Evolutionary conservation across 2,329 filamentous ascomycete genomes (phyloP), one percentile per base, ranked within the genome.

Genomic region (Fusarium pseudonygamai): DNA sequence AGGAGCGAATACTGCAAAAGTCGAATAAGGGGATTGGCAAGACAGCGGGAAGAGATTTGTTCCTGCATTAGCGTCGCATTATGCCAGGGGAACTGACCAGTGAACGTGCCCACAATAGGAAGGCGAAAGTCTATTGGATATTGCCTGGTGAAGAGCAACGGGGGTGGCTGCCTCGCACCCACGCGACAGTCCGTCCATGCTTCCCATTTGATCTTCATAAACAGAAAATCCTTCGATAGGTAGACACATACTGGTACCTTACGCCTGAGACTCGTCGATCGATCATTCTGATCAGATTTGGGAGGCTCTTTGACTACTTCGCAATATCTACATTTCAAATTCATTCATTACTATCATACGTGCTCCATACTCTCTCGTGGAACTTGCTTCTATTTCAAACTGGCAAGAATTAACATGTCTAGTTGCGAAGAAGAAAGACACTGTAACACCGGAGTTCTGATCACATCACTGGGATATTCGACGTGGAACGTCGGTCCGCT

Each of bases 21-120:
- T 50, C 18, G 47, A 50, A 56, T 52, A 58, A 66, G 53, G 63
- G 64, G 60, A 71, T 60, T 59, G 57, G 64, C 68, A 68, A 68
- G 64, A 69, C 64, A 59, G 65, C 67, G 65, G 71, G 69, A 68
- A 62, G 67, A 67, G 49, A 62, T 62, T 69, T 73, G 76, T 78
- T 78, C 76, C 76, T 78, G 76, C 76, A 78, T 77, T 78, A 78
- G 76, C 68, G 69, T 63, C 61, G 22, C 43, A 58, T 60, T 57
- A 63, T 75, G 66, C 58, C 73, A 77, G 73, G 68, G 67, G 72
- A 53, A 36, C 43, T 53, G 60, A 47, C 60, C 61, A 68, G 53
- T 67, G n/a, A 64, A 49, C 18, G 36, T 40, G 34, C 45, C 67
- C 58, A 61, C 30, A 64, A 60, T 42, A 68, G 67, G 64, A 69